Conservation (phyloP, 83 land plant species). For the Diphasiastrum complanatum region DNA sequence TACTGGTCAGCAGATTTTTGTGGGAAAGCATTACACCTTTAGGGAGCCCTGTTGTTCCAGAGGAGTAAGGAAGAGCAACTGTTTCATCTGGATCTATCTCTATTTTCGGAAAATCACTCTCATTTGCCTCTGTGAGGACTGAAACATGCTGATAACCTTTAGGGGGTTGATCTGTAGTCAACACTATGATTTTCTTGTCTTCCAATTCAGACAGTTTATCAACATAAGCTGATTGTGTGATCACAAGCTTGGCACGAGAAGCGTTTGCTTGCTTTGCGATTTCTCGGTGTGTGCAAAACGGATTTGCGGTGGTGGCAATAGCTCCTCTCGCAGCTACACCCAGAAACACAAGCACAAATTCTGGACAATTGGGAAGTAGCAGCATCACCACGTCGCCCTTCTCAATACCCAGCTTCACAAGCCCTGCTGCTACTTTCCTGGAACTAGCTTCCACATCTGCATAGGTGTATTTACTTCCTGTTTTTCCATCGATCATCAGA, state of each 20-base stretch:
- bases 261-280: conserved; percentile 33
- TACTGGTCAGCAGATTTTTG: conserved; percentile 3
- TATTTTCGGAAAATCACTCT: neutral
- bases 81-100: conserved; percentile 31
- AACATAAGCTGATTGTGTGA: conserved; percentile 40
- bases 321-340: conserved; percentile 50
- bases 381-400: conserved; percentile 49
- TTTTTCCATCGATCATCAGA: conserved; percentile 15
- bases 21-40: conserved; percentile 16
- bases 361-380: conserved; percentile 45
- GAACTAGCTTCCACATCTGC: conserved; percentile 18
- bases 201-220: conserved; percentile 37
- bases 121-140: neutral
- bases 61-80: conserved; percentile 56
- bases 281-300: conserved; percentile 49
- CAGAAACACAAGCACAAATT: conserved; percentile 48
- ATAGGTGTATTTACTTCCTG: conserved; percentile 22
- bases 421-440: conserved; percentile 7
- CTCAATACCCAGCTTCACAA: conserved; percentile 21
- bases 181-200: neutral
- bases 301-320: conserved; percentile 51
- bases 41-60: conserved; percentile 53
- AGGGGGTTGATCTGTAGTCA: neutral
- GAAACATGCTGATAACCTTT: neutral
- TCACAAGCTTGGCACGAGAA: conserved; percentile 31